Percentiles rank a stretch among this genome's conserved stretches.
Conservation (phyloP, 257 asterid species). For the Solanum virginianum region DNA sequence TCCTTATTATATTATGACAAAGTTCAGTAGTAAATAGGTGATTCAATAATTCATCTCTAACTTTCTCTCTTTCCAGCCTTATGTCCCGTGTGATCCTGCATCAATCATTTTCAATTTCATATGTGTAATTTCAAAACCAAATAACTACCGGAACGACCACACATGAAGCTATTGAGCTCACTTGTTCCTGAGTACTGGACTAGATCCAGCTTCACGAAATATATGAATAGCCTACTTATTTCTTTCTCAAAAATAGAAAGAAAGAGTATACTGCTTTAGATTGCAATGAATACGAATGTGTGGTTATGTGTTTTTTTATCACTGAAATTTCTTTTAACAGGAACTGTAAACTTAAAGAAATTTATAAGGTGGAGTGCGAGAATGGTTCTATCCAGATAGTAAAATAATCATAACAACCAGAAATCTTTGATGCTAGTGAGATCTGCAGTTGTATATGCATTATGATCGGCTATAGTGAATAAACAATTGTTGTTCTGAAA, state of each 20-base stretch:
- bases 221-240: not conserved
- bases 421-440: not conserved
- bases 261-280: not conserved
- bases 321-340: not conserved
- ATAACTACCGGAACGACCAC: too few relatives aligned
- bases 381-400: conserved; percentile 7
- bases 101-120: too few relatives aligned
- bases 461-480: not conserved
- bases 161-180: too few relatives aligned
- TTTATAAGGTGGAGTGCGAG: not conserved
- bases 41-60: too few relatives aligned
- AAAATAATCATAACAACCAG: conserved; percentile 8
- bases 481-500: not conserved
- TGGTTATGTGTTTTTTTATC: not conserved
- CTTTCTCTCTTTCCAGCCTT: too few relatives aligned
- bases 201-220: too few relatives aligned
- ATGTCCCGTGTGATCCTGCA: too few relatives aligned
- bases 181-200: too few relatives aligned
- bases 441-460: not conserved
- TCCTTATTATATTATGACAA: too few relatives aligned
- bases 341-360: not conserved
- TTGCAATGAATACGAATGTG: not conserved
- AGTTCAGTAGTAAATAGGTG: too few relatives aligned
- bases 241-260: not conserved
- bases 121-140: too few relatives aligned